Conservation (phyloP, 352 stramenopile genomes). For the Peronospora destructor region DNA sequence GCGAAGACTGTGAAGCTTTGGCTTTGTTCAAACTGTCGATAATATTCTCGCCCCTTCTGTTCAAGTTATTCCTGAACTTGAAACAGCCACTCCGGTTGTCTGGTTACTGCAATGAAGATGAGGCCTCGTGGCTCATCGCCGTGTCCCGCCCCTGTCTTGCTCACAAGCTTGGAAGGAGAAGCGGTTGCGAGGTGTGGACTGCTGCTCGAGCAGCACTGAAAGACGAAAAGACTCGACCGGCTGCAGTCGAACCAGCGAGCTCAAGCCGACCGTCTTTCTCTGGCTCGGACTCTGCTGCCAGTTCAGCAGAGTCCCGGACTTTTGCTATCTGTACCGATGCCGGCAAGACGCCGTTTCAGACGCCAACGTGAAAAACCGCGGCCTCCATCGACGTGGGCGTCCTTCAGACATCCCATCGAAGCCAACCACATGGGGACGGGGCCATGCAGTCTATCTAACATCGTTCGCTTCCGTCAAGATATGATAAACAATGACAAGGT, state of each 20-base stretch:
- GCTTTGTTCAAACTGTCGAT: neutral
- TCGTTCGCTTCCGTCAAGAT: too few species aligned
- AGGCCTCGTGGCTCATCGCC: slow-evolving; percentile 5
- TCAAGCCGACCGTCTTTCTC: neutral
- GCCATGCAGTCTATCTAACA: slow-evolving; percentile 62
- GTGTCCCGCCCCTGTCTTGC: slow-evolving; percentile 8
- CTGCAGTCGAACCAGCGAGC: slow-evolving; percentile 15
- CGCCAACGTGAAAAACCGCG: slow-evolving; percentile 23
- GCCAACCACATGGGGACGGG: slow-evolving; percentile 58
- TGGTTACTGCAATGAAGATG: slow-evolving; percentile 19
- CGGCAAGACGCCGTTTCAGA: slow-evolving; percentile 10
- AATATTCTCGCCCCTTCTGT: slow-evolving; percentile 1
- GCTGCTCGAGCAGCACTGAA: slow-evolving; percentile 19
- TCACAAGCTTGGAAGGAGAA: slow-evolving; percentile 17
- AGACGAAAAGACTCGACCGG: slow-evolving; percentile 24
- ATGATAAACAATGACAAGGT: slow-evolving; percentile 53
- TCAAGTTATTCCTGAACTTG: slow-evolving; percentile 15
- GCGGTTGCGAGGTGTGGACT: slow-evolving; percentile 10
- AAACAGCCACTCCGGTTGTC: too few species aligned
- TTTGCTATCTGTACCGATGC: slow-evolving; percentile 45
- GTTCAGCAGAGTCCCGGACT: slow-evolving; percentile 18
- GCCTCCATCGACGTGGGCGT: slow-evolving; percentile 57
- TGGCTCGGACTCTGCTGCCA: too few species aligned
- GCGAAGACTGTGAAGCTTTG: too few species aligned
- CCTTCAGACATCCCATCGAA: slow-evolving; percentile 18